Evolutionary conservation across 1,284 basidiomycete species (phyloP), one percentile per base, ranked within the genome.

Genomic region (Laetiporus sulphureus): DNA sequence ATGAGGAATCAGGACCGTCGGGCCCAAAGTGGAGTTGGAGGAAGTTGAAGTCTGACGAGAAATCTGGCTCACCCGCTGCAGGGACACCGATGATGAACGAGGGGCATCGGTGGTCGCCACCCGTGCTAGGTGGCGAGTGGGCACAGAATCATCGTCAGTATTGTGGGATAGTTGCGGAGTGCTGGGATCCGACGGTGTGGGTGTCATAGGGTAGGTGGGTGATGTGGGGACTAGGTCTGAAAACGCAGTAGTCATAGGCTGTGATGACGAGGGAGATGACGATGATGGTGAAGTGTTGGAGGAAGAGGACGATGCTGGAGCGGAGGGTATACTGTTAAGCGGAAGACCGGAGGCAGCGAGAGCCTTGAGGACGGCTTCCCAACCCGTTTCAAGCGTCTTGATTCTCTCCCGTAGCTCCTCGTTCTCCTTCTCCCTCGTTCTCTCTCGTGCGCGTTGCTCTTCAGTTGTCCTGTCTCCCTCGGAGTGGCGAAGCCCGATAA

Each of bases 61-160:
- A 51, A 49, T 57, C 60, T 64, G 73, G 66, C 67, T 78, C 82
- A 85, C 85, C 86, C 85, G 86, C 86, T 89, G 86, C 86, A 80
- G 83, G 86, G 86, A 70, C 78, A 77, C 72, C 72, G 71, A 65
- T 59, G 71, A 59, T 60, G 66, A 62, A 67, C 65, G 59, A 64
- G 71, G 64, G 60, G 62, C 66, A 62, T 67, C 72, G 70, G 73
- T 75, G 78, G 71, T 79, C 86, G 75, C 86, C 87, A 90, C 82
- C 86, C 86, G 85, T 90, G 86, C 86, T 83, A 84, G 81, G 80
- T 90, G 87, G 86, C 86, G 78, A 90, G 86, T 83, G 78, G 83
- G 67, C 61, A 80, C 72, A 61, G 63, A 62, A 54, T 63, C n/a
- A n/a, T n/a, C 61, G 42, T 60, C 63, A 57, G 61, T 52, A 51